Percentiles rank a stretch among this genome's conserved stretches.
phyloP scores from a whole-genome alignment of 805 yeast genomes.

The Sugiyamaella lignohabitans region DNA sequence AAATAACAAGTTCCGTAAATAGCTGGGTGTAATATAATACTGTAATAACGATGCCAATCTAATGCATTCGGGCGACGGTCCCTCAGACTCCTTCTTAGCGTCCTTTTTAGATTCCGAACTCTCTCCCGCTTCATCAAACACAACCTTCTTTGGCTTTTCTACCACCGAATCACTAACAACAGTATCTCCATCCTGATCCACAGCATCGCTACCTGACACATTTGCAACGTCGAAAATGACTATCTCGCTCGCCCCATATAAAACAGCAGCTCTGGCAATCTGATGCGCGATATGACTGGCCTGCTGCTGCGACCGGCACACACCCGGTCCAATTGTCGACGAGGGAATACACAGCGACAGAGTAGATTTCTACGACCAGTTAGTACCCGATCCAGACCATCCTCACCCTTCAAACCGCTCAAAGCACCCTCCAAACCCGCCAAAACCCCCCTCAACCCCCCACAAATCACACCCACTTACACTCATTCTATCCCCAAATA shows the following conservation, averaged over 20 bases:
- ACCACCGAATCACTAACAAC: background rate
- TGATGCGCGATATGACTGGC: constrained; percentile 69
- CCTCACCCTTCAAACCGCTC: no score
- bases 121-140: constrained; percentile 25
- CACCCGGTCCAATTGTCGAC: constrained; percentile 45
- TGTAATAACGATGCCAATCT: constrained; percentile 66
- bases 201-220: background rate
- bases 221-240: constrained; percentile 48
- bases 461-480: no score
- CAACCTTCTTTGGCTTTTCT: constrained; percentile 33
- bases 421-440: no score
- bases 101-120: constrained; percentile 19
- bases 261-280: constrained; percentile 66
- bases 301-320: constrained; percentile 64
- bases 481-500: no score
- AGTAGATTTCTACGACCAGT: no score
- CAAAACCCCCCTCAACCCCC: no score
- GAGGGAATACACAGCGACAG: constrained; percentile 62
- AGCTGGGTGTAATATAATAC: constrained; percentile 79
- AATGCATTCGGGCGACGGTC: constrained; percentile 34
- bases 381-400: no score
- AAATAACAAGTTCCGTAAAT: constrained; percentile 61
- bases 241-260: constrained; percentile 66
- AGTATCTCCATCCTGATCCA: constrained; percentile 20
- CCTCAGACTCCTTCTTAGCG: constrained; percentile 14